Conservation (phyloP, 306 rosid species). For the Citrullus amarus region DNA sequence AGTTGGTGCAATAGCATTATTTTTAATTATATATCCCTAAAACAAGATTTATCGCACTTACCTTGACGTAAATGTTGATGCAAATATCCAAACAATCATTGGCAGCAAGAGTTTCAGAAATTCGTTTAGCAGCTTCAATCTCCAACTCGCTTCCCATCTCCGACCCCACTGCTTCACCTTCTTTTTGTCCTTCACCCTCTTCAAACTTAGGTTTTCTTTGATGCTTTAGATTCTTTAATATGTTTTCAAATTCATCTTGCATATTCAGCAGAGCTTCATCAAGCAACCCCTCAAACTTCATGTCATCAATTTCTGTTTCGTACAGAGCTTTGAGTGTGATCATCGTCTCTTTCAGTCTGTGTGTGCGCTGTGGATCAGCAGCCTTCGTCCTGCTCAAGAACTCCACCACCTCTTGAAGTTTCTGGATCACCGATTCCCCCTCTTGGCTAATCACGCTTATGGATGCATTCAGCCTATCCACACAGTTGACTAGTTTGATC, state of each 20-base stretch:
- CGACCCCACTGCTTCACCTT: constrained; percentile 1
- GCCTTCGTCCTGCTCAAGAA: constrained; percentile 80
- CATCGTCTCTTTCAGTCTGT: constrained; percentile 55
- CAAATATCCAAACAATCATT: constrained; percentile 88
- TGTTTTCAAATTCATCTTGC: constrained; percentile 67
- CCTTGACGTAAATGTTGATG: constrained; percentile 80
- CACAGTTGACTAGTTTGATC: constrained; percentile 38
- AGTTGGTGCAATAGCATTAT: no score
- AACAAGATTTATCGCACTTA: neutral
- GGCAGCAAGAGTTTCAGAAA: constrained; percentile 43
- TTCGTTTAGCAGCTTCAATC: constrained; percentile 39
- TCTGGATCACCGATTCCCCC: constrained; percentile 65
- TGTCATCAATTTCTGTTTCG: constrained; percentile 57
- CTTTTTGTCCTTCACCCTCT: constrained; percentile 9
- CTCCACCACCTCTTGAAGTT: constrained; percentile 88
- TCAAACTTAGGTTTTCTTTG: constrained; percentile 12
- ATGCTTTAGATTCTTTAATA: constrained; percentile 43
- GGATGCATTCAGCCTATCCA: constrained; percentile 37
- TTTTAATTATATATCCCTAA: no score
- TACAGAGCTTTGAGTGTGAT: constrained; percentile 53
- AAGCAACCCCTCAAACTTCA: constrained; percentile 73
- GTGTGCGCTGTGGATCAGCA: constrained; percentile 40
- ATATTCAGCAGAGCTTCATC: constrained; percentile 60
- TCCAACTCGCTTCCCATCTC: constrained; percentile 49
- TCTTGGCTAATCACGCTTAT: constrained; percentile 35